Conservation (phyloP, 2,329 filamentous ascomycete species). For the Chalaropsis ovoidea region DNA sequence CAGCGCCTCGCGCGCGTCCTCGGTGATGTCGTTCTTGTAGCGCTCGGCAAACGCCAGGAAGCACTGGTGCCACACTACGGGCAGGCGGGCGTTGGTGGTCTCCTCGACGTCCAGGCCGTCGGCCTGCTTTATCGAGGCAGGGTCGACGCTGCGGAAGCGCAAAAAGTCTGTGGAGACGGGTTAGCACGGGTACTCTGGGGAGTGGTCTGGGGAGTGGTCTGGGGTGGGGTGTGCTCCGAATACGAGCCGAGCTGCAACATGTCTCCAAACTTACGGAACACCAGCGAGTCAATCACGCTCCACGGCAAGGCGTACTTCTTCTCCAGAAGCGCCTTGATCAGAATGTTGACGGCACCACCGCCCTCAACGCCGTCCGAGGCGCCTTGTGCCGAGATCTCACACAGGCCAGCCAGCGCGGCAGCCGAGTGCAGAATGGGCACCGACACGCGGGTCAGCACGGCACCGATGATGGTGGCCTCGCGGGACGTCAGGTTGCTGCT, state of each 20-base stretch:
- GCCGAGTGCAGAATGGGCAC: constrained; percentile 88
- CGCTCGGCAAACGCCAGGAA: constrained; percentile 84
- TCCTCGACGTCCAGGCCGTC: constrained; percentile 46
- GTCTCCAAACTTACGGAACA: constrained; percentile 46
- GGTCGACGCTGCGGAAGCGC: constrained; percentile 66
- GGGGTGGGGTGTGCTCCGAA: too few relatives aligned
- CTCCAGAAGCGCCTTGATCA: constrained; percentile 84
- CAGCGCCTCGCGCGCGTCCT: constrained; percentile 84
- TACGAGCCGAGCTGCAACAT: not conserved
- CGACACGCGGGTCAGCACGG: constrained; percentile 71
- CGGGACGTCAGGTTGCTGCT: constrained; percentile 77
- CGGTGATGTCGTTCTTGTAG: constrained; percentile 91
- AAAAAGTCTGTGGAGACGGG: constrained; percentile 57
- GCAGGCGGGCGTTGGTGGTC: constrained; percentile 52
- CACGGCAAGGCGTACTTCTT: constrained; percentile 96
- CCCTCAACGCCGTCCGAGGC: constrained; percentile 73
- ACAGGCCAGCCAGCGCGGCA: constrained; percentile 80
- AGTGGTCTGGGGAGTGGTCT: too few relatives aligned
- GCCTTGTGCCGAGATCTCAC: constrained; percentile 88
- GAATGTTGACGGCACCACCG: constrained; percentile 85
- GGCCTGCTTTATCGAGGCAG: constrained; percentile 43
- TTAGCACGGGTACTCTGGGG: not conserved
- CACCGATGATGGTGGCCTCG: constrained; percentile 84
- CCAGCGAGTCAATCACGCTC: constrained; percentile 85
- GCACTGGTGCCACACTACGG: constrained; percentile 94